A percentile compares a stretch with the other conserved stretches of the same genome.
Conservation (phyloP, 2,329 filamentous ascomycete species). For the Alternaria alternata region DNA sequence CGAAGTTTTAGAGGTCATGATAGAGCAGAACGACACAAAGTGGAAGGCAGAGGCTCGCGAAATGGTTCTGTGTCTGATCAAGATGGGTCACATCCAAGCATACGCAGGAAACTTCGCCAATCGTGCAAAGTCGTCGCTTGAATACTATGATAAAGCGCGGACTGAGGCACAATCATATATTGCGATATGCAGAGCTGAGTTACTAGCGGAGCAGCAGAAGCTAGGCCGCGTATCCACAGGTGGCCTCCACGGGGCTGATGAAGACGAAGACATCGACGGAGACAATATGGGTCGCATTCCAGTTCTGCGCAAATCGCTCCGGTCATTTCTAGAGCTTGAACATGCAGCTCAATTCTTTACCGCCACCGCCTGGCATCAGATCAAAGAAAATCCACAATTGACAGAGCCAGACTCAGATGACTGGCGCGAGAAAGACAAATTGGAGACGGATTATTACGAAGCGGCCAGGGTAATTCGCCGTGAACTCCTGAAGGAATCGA, state of each 20-base stretch:
- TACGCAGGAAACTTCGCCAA: slow-evolving; percentile 67
- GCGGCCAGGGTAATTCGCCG: slow-evolving; percentile 77
- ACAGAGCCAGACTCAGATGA: slow-evolving; percentile 73
- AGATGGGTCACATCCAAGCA: slow-evolving; percentile 79
- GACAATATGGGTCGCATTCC: slow-evolving; percentile 59
- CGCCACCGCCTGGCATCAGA: slow-evolving; percentile 83
- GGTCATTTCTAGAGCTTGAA: slow-evolving; percentile 77
- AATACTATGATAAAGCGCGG: slow-evolving; percentile 69
- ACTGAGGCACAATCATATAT: slow-evolving; percentile 60
- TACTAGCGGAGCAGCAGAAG: slow-evolving; percentile 61
- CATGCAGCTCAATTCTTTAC: slow-evolving; percentile 87
- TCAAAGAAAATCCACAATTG: slow-evolving; percentile 73
- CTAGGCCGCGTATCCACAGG: slow-evolving; percentile 31
- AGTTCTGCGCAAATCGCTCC: slow-evolving; percentile 70
- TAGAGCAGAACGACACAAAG: slow-evolving; percentile 77
- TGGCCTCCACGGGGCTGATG: slow-evolving; percentile 48
- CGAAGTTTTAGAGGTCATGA: slow-evolving; percentile 90
- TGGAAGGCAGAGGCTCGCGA: slow-evolving; percentile 74
- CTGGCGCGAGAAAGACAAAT: slow-evolving; percentile 70
- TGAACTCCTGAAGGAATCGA: slow-evolving; percentile 73
- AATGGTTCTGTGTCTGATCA: slow-evolving; percentile 69
- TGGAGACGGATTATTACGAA: slow-evolving; percentile 79
- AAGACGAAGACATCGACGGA: slow-evolving; percentile 50
- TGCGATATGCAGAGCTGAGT: slow-evolving; percentile 68
- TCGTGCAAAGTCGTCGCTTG: slow-evolving; percentile 70